Conservation (phyloP, 2,329 filamentous ascomycete species). For the Xylariaceae sp. region DNA sequence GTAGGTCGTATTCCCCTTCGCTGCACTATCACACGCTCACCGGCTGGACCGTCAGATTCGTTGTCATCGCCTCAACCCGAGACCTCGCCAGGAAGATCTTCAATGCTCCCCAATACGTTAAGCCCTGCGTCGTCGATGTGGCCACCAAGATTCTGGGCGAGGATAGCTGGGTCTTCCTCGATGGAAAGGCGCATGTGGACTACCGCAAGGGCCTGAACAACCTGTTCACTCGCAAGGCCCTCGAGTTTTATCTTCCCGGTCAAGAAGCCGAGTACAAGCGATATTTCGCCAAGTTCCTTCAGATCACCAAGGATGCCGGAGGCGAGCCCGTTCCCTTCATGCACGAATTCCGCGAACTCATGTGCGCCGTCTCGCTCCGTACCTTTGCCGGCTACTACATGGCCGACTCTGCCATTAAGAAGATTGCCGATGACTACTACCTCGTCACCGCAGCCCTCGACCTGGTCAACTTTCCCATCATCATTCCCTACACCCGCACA, state of each 20-base stretch:
- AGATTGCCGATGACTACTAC: conserved; percentile 95
- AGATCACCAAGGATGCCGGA: conserved; percentile 66
- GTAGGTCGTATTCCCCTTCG: conserved; percentile 47
- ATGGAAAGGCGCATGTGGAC: conserved; percentile 91
- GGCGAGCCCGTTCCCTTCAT: conserved; percentile 83
- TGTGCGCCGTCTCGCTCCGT: conserved; percentile 90
- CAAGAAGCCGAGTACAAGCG: conserved; percentile 88
- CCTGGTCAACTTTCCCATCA: conserved; percentile 97
- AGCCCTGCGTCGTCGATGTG: conserved; percentile 92
- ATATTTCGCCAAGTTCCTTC: conserved; percentile 77
- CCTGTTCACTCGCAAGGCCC: conserved; percentile 85
- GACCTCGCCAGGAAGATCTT: conserved; percentile 96
- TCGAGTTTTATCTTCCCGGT: conserved; percentile 83
- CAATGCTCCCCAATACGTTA: conserved; percentile 87
- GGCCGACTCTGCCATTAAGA: conserved; percentile 82
- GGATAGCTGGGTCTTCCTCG: conserved; percentile 95
- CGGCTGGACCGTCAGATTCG: conserved; percentile 59
- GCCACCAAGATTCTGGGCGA: conserved; percentile 89
- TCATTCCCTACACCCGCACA: conserved; percentile 88
- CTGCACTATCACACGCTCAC: conserved; percentile 3
- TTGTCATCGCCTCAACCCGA: conserved; percentile 90
- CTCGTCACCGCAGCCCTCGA: conserved; percentile 93
- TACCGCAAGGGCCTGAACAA: conserved; percentile 96
- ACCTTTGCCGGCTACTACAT: conserved; percentile 98
- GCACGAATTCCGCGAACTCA: conserved; percentile 86